phyloP scores from a whole-genome alignment of 768 basidiomycete genomes.

The Hericium coralloides region DNA sequence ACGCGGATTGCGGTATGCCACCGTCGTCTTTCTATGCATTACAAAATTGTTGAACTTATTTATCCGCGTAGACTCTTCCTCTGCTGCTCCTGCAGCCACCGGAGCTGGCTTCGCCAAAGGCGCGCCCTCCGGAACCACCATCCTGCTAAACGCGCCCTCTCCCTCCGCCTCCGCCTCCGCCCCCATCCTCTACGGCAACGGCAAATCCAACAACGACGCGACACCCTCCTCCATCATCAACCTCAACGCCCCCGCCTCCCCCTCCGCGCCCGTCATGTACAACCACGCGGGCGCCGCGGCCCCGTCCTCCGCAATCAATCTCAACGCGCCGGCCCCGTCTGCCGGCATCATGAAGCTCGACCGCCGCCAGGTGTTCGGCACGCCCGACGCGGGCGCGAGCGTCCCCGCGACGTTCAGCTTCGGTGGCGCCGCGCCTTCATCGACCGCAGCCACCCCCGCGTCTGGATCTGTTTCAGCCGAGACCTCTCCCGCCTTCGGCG shows the following conservation, averaged over 20 bases:
- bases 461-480: background rate
- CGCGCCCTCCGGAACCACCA: constrained; percentile 1
- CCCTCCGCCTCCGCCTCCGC: background rate
- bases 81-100: background rate
- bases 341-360: constrained; percentile 8
- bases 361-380: constrained; percentile 3
- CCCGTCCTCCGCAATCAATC: constrained; percentile 6
- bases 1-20: constrained; percentile 5
- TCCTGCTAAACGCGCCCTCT: constrained; percentile 10
- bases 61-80: background rate
- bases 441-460: background rate
- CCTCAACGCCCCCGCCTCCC: constrained; percentile 2
- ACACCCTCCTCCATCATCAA: constrained; percentile 4
- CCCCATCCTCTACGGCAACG: background rate
- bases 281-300: background rate
- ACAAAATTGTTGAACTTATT: background rate
- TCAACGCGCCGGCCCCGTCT: constrained; percentile 1
- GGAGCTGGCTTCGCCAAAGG: background rate
- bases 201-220: background rate
- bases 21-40: no score
- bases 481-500: background rate
- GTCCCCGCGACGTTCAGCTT: background rate
- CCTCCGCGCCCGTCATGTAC: background rate
- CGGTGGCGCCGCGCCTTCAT: background rate
- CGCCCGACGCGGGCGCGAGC: background rate